Conservation (phyloP, 352 stramenopile genomes). For the Phytopythium sindhum region DNA sequence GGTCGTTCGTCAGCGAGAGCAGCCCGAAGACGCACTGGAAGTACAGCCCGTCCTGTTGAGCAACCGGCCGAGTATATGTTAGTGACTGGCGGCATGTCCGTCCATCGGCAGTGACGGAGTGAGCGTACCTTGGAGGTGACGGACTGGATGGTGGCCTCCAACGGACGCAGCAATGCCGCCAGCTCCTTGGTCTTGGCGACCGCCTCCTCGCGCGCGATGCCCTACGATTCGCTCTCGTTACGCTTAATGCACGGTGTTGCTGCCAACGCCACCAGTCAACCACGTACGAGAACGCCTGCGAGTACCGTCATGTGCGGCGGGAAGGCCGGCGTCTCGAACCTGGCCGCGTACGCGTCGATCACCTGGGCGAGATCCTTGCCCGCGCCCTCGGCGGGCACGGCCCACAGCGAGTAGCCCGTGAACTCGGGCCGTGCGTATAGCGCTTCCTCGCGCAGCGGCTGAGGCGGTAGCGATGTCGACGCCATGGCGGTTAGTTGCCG, state of each 20-base stretch:
- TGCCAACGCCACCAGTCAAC: not conserved
- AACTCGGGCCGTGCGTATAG: conserved; percentile 37
- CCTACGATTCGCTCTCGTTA: not conserved
- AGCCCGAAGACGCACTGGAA: conserved; percentile 71
- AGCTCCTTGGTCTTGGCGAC: conserved; percentile 32
- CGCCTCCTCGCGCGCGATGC: conserved; percentile 14
- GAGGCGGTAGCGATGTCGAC: not conserved
- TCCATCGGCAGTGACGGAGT: not conserved
- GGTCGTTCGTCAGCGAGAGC: conserved; percentile 32
- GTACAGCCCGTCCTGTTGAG: conserved; percentile 41
- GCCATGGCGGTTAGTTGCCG: not conserved
- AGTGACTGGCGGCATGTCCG: not conserved
- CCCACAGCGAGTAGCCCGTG: conserved; percentile 60
- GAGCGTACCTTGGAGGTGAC: conserved; percentile 46
- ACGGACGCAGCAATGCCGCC: conserved; percentile 18
- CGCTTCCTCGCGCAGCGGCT: conserved; percentile 10
- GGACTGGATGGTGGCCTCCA: conserved; percentile 32
- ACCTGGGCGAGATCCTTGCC: conserved; percentile 19
- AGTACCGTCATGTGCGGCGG: conserved; percentile 61
- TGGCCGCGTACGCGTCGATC: conserved; percentile 35
- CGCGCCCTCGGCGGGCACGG: conserved; percentile 22
- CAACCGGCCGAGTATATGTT: not conserved
- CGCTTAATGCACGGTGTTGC: not conserved
- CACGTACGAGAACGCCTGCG: conserved; percentile 35
- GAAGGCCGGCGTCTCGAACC: conserved; percentile 43